Conservation (phyloP, 2,329 filamentous ascomycete species). For the Plenodomus biglobosus region DNA sequence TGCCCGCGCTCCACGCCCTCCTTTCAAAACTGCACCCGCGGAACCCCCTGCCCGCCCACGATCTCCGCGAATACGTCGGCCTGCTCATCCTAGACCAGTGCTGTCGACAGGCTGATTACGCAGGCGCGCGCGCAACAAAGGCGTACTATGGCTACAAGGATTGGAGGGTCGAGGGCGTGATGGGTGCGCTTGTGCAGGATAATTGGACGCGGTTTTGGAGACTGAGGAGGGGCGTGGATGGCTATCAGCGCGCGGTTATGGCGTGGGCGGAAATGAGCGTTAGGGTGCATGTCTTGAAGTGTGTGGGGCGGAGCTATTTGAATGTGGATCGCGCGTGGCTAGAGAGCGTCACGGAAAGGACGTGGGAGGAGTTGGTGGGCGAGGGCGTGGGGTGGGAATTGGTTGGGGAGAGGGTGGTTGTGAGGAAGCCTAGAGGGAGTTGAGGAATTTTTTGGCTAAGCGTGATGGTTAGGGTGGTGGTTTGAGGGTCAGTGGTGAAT, state of each 20-base stretch:
- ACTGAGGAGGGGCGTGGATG: constrained; percentile 71
- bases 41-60: constrained; percentile 68
- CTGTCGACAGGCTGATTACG: constrained; percentile 75
- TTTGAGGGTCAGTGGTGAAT: background rate
- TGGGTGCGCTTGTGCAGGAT: constrained; percentile 73
- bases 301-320: constrained; percentile 80
- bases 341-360: constrained; percentile 66
- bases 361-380: constrained; percentile 71
- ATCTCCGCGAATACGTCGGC: constrained; percentile 75
- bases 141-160: constrained; percentile 64
- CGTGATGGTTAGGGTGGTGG: too few species aligned
- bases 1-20: constrained; percentile 80
- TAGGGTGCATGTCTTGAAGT: constrained; percentile 77
- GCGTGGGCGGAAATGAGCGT: constrained; percentile 78
- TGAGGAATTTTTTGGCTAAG: too few species aligned
- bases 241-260: constrained; percentile 76
- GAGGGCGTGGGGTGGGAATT: constrained; percentile 85
- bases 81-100: constrained; percentile 87
- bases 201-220: constrained; percentile 81
- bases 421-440: constrained; percentile 60
- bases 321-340: constrained; percentile 68
- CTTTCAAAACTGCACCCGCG: constrained; percentile 69
- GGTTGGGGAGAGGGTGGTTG: constrained; percentile 72
- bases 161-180: constrained; percentile 66
- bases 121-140: constrained; percentile 70